Percentiles rank a stretch among this genome's conserved stretches.
Evolutionary conservation across 352 stramenopile genomes (phyloP).

Genomic region (Thraustochytrium striatum): DNA sequence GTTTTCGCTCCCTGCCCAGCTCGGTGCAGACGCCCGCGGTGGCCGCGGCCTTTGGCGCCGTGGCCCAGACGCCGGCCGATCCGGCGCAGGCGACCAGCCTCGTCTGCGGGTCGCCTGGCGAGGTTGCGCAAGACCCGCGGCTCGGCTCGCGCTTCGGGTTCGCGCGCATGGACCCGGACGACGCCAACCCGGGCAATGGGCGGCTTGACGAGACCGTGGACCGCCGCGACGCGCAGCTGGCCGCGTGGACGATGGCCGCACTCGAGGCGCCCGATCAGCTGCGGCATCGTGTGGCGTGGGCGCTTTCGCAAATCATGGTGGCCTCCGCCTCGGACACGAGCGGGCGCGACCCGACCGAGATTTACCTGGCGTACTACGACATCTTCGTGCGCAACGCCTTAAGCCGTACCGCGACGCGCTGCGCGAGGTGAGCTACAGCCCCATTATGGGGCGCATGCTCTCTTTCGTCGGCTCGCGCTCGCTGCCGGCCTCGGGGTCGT

Average conservation of each 20-base stretch:
- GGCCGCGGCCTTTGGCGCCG: slow-evolving; percentile 43
- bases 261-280: slow-evolving; percentile 61
- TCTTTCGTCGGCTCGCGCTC: slow-evolving; percentile 59
- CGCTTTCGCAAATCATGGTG: slow-evolving; percentile 61
- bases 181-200: not conserved
- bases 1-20: slow-evolving; percentile 25
- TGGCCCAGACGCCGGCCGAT: too few species aligned
- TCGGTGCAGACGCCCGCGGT: not conserved
- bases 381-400: slow-evolving; percentile 66
- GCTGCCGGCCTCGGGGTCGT: slow-evolving; percentile 54
- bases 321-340: slow-evolving; percentile 5
- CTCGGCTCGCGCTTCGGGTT: not conserved
- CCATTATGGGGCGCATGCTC: slow-evolving; percentile 65
- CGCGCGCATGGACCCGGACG: not conserved
- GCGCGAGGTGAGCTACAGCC: slow-evolving; percentile 61
- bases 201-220: not conserved
- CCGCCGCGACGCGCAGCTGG: not conserved
- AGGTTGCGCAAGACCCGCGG: slow-evolving; percentile 42
- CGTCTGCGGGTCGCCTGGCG: slow-evolving; percentile 49
- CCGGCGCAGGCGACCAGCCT: too few species aligned
- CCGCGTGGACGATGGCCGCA: not conserved
- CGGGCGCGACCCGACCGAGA: slow-evolving; percentile 54
- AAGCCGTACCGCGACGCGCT: slow-evolving; percentile 64
- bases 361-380: slow-evolving; percentile 63
- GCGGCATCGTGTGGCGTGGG: slow-evolving; percentile 65